Conservation (phyloP, 371 early-diverging fungal genomes). For the Mortierella sp. region DNA sequence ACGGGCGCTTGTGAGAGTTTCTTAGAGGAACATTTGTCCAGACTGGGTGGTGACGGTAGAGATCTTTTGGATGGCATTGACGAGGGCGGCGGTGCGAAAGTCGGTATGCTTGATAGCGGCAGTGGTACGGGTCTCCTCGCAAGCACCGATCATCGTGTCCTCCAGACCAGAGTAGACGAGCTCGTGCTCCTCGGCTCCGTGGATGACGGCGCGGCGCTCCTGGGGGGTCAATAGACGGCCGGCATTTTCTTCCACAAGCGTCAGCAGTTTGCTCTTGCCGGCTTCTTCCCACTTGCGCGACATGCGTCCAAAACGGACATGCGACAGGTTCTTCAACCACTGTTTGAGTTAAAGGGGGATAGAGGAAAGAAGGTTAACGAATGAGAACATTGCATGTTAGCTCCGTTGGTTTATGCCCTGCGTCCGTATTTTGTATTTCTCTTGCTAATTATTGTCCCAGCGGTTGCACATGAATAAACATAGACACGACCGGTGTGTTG, state of each 20-base stretch:
- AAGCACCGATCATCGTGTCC: conserved; percentile 91
- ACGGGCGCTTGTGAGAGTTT: no score
- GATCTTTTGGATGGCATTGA: conserved; percentile 92
- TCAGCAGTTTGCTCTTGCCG: conserved; percentile 81
- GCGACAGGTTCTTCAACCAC: conserved; percentile 71
- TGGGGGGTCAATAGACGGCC: conserved; percentile 80
- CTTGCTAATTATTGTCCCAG: neutral
- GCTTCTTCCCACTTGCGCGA: conserved; percentile 93
- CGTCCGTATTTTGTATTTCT: neutral
- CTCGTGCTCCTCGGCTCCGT: conserved; percentile 93
- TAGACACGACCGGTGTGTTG: neutral
- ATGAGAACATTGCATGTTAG: neutral
- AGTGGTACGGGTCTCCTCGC: conserved; percentile 76
- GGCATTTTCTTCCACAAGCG: conserved; percentile 85
- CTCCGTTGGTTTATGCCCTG: neutral
- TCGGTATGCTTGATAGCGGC: conserved; percentile 75
- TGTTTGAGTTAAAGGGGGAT: neutral
- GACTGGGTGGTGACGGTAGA: conserved; percentile 83
- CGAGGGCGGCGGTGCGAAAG: conserved; percentile 87
- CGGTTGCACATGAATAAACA: neutral
- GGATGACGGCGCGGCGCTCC: conserved; percentile 84
- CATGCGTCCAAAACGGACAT: conserved; percentile 93
- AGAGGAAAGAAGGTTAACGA: neutral
- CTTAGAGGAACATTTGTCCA: conserved; percentile 82
- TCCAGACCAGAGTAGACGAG: conserved; percentile 93